A percentile compares a stretch with the other conserved stretches of the same genome.
phyloP scores from a whole-genome alignment of 2,329 filamentous ascomycete species.

The Penicillium sp. region DNA sequence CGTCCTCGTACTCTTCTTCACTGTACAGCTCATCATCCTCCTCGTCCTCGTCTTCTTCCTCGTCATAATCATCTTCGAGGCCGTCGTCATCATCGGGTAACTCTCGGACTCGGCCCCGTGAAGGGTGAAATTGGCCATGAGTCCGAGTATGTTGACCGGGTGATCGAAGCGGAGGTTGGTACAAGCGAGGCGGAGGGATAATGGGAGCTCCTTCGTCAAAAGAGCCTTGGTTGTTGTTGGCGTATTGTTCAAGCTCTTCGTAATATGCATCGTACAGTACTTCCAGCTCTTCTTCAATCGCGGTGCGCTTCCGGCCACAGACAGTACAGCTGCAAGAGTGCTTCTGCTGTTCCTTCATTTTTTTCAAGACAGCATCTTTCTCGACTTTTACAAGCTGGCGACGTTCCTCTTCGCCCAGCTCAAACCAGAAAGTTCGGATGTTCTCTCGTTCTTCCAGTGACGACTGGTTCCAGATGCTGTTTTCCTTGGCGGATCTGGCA shows the following conservation, averaged over 20 bases:
- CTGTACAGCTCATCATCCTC: conserved; percentile 66
- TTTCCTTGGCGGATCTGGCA: conserved; percentile 61
- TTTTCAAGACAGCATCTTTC: conserved; percentile 94
- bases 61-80: conserved; percentile 51
- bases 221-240: conserved; percentile 68
- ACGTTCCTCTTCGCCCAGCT: conserved; percentile 86
- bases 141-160: conserved; percentile 55
- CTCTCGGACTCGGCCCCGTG: conserved; percentile 65
- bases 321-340: conserved; percentile 98
- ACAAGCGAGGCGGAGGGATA: conserved; percentile 62
- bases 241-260: conserved; percentile 94
- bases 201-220: conserved; percentile 62
- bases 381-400: conserved; percentile 96
- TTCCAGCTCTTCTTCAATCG: conserved; percentile 96
- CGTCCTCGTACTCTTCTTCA: conserved; percentile 60
- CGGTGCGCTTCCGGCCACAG: conserved; percentile 90
- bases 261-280: conserved; percentile 98
- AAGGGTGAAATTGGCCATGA: conserved; percentile 58
- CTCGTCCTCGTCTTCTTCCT: conserved; percentile 61
- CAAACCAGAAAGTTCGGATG: conserved; percentile 98
- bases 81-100: conserved; percentile 54
- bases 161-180: conserved; percentile 53
- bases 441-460: conserved; percentile 91
- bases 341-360: conserved; percentile 99
- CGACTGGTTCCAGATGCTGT: conserved; percentile 90